phyloP scores from a whole-genome alignment of 1,284 basidiomycete genomes.

The Naganishia liquefaciens region DNA sequence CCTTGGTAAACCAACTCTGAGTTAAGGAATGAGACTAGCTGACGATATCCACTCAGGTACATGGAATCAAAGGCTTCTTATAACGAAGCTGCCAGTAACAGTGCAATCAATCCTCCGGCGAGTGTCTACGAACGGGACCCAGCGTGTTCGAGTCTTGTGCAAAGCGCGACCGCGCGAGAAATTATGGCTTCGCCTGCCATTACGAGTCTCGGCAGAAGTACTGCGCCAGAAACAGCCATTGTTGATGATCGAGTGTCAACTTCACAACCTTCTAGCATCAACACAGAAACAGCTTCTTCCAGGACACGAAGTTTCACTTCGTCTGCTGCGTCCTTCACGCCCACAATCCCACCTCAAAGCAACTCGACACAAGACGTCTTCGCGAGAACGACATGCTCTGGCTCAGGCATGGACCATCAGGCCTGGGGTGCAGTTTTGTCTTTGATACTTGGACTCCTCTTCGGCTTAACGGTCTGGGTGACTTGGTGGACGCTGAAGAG shows the following conservation, averaged over 20 bases:
- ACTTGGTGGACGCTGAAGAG: conserved; percentile 40
- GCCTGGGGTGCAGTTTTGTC: conserved; percentile 39
- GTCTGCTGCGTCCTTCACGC: background rate
- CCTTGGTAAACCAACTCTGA: conserved; percentile 31
- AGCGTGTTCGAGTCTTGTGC: conserved; percentile 31
- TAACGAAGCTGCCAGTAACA: conserved; percentile 40
- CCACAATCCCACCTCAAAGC: background rate
- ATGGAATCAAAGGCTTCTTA: conserved; percentile 37
- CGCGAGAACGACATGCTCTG: conserved; percentile 38
- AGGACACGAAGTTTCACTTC: background rate
- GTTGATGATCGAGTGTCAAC: background rate
- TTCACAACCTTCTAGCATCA: background rate
- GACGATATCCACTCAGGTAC: conserved; percentile 34
- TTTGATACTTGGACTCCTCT: conserved; percentile 35
- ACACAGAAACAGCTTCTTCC: background rate
- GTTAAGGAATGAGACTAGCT: background rate
- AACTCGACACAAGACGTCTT: conserved; percentile 14
- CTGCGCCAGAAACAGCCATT: background rate
- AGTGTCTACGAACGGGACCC: conserved; percentile 32
- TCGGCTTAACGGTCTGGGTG: conserved; percentile 41
- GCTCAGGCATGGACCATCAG: conserved; percentile 45
- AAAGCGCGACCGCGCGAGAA: conserved; percentile 12
- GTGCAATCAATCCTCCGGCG: conserved; percentile 43
- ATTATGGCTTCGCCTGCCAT: background rate
- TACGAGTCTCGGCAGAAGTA: background rate